Evolutionary conservation across 345 rosid genomes (phyloP).

Genomic region (Populus ilicifolia): DNA sequence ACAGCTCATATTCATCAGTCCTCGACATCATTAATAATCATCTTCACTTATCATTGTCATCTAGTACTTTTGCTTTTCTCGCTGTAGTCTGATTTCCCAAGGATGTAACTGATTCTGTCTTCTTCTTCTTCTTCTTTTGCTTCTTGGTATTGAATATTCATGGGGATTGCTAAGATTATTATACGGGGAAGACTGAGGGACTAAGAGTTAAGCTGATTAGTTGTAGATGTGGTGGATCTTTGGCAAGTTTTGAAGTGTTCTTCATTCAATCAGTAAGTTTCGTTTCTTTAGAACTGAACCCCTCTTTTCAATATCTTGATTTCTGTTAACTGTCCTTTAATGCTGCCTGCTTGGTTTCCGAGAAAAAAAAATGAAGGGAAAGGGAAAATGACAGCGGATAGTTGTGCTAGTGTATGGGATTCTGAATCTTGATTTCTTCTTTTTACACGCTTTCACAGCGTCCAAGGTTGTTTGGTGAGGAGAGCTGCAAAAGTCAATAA

Average conservation of each 20-base stretch:
- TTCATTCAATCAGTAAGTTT: neutral
- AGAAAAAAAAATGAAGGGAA: neutral
- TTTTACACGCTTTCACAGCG: conserved; percentile 10
- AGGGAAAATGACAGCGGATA: neutral
- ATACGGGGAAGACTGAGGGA: neutral
- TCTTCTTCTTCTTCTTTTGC: neutral
- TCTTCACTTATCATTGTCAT: conserved; percentile 14
- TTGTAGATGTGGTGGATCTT: neutral
- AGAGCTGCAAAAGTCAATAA: conserved; percentile 27
- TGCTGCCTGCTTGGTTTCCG: conserved; percentile 6
- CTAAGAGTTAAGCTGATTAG: neutral
- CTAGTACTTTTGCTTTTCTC: neutral
- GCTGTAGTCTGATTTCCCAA: neutral
- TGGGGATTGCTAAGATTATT: neutral
- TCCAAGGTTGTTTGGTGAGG: conserved; percentile 24
- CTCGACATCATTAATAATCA: conserved; percentile 6
- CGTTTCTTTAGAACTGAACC: neutral
- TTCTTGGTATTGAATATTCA: neutral
- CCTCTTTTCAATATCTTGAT: too few species aligned
- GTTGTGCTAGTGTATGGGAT: neutral
- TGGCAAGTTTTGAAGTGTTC: neutral
- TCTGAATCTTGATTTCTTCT: neutral
- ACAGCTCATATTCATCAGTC: conserved; percentile 34
- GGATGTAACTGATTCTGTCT: neutral
- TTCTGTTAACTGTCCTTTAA: neutral